Conservation (phyloP, 352 stramenopile genomes). For the Pythium angustatum region DNA sequence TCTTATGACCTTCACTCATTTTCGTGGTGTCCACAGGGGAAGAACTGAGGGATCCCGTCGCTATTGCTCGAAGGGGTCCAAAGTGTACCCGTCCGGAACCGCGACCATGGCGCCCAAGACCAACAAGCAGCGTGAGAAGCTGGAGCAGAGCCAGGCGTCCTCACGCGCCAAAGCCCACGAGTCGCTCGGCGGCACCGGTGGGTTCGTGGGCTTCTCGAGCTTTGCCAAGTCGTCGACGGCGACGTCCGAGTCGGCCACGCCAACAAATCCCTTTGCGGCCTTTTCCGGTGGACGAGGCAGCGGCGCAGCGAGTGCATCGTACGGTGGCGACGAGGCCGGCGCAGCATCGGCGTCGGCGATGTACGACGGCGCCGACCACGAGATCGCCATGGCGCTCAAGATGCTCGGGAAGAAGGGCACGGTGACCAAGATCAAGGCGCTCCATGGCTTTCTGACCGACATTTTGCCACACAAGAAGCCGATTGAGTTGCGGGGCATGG, state of each 20-base stretch:
- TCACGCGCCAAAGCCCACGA: constrained; percentile 79
- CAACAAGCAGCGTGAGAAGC: constrained; percentile 89
- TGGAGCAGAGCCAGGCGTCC: constrained; percentile 78
- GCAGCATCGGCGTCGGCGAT: constrained; percentile 53
- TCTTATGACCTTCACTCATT: constrained; percentile 28
- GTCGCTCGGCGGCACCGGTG: constrained; percentile 34
- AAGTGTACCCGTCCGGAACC: too few relatives aligned
- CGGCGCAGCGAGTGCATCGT: constrained; percentile 15
- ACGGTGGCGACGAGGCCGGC: constrained; percentile 28
- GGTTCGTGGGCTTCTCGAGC: constrained; percentile 77
- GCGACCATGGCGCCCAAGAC: constrained; percentile 56
- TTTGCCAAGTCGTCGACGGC: constrained; percentile 46
- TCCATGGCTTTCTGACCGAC: constrained; percentile 56
- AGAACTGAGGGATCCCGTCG: constrained; percentile 8
- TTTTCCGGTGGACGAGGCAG: constrained; percentile 24
- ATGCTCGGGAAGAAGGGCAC: constrained; percentile 84
- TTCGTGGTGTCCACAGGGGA: constrained; percentile 6
- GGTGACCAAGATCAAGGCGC: constrained; percentile 82
- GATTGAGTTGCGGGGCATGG: constrained; percentile 60
- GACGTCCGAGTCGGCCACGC: background rate
- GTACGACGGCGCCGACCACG: constrained; percentile 79
- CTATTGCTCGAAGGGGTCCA: too few relatives aligned
- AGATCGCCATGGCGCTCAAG: constrained; percentile 78
- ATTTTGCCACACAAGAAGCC: constrained; percentile 66
- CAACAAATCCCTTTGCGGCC: constrained; percentile 25